Conservation (phyloP, 805 yeast species). For the Tetrapisispora iriomotensis region DNA sequence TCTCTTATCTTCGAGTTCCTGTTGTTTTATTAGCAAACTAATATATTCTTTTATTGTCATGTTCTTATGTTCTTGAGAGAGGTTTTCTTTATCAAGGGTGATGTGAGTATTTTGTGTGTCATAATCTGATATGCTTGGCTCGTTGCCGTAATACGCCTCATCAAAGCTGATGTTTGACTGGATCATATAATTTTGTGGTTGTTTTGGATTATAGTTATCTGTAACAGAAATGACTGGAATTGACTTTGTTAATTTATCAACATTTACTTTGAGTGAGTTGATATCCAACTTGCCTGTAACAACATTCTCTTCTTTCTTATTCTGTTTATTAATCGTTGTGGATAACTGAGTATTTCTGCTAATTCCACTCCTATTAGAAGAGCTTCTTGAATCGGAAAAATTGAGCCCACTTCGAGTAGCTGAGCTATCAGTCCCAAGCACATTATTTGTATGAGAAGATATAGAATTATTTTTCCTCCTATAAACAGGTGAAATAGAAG, state of each 20-base stretch:
- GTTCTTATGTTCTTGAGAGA: neutral
- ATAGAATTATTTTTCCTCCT: too few relatives aligned
- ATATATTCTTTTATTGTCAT: slow-evolving; percentile 17
- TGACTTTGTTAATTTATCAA: slow-evolving; percentile 15
- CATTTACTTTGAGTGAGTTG: slow-evolving; percentile 9
- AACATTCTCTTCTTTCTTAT: too few relatives aligned
- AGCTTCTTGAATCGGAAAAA: neutral
- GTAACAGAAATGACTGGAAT: slow-evolving; percentile 21
- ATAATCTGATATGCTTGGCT: neutral
- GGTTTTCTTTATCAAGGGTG: neutral
- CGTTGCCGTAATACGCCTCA: slow-evolving; percentile 6
- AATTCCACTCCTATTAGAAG: neutral
- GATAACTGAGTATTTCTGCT: neutral
- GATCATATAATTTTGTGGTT: slow-evolving; percentile 11
- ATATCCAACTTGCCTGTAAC: neutral
- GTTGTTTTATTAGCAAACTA: slow-evolving; percentile 17
- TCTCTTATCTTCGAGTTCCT: slow-evolving; percentile 22
- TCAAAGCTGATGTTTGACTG: slow-evolving; percentile 19
- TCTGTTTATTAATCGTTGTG: too few relatives aligned
- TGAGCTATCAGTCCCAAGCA: too few relatives aligned
- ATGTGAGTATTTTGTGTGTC: neutral
- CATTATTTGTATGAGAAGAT: too few relatives aligned
- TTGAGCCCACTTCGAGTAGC: too few relatives aligned
- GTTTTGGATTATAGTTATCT: slow-evolving; percentile 12
- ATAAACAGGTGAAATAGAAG: neutral